Percentiles rank a stretch among this genome's conserved stretches.
Evolutionary conservation across 2,329 filamentous ascomycete species (phyloP).

Genomic region (Aspergillus sp.): DNA sequence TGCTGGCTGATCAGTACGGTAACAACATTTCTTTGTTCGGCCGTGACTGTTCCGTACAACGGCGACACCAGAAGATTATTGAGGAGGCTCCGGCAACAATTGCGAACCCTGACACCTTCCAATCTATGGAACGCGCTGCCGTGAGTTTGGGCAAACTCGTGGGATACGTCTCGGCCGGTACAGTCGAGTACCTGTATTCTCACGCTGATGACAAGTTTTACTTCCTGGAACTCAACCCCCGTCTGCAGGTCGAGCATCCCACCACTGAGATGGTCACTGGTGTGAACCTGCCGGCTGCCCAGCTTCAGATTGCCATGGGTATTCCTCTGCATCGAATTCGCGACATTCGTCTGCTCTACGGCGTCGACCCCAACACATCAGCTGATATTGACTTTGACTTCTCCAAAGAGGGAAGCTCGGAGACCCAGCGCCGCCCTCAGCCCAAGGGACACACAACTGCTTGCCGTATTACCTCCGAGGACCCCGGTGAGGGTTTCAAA

Average conservation of each 20-base stretch:
- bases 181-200: conserved; percentile 98
- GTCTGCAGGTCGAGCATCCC: conserved; percentile 98
- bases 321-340: conserved; percentile 91
- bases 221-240: conserved; percentile 96
- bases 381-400: conserved; percentile 97
- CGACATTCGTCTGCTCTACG: conserved; percentile 94
- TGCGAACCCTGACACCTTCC: conserved; percentile 84
- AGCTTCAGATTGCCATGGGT: conserved; percentile 99
- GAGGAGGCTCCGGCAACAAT: conserved; percentile 98
- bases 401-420: conserved; percentile 76
- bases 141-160: conserved; percentile 91
- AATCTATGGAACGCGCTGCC: conserved; percentile 93
- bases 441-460: conserved; percentile 97
- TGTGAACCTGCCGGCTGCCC: conserved; percentile 93
- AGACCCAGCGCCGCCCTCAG: conserved; percentile 83
- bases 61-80: conserved; percentile 99
- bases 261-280: conserved; percentile 99
- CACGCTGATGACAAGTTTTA: conserved; percentile 98
- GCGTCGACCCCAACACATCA: conserved; percentile 82
- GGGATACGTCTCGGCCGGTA: conserved; percentile 97
- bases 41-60: conserved; percentile 97
- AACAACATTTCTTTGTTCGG: conserved; percentile 99
- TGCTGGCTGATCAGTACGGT: conserved; percentile 97
- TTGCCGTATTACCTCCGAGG: conserved; percentile 98
- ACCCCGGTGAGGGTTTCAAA: conserved; percentile 99